A percentile compares a stretch with the other conserved stretches of the same genome.
phyloP scores from a whole-genome alignment of 1,284 basidiomycete species.

The Volvariella surrecta region DNA sequence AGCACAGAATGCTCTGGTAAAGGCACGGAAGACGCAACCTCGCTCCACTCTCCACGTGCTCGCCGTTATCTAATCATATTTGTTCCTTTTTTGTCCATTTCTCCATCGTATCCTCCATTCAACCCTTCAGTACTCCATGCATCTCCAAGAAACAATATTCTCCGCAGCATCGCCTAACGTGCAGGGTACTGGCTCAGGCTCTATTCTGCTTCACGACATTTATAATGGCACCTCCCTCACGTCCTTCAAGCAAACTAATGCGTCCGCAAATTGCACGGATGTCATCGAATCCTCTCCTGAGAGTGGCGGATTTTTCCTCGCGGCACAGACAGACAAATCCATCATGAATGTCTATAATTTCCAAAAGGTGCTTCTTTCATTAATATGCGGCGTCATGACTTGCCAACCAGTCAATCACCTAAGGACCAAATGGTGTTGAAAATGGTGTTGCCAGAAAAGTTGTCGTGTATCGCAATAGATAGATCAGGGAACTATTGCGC shows the following conservation, averaged over 20 bases:
- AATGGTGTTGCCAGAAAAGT: conserved; percentile 84
- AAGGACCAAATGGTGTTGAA: conserved; percentile 86
- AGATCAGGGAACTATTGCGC: conserved; percentile 71
- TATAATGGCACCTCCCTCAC: conserved; percentile 59
- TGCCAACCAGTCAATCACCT: conserved; percentile 7
- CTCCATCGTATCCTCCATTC: neutral
- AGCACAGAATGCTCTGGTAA: conserved; percentile 4
- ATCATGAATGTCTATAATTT: conserved; percentile 77
- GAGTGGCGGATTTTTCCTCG: conserved; percentile 69
- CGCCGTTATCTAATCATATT: neutral
- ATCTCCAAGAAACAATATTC: conserved; percentile 58
- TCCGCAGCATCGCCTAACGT: conserved; percentile 50
- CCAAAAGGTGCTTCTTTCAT: conserved; percentile 62
- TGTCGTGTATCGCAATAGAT: conserved; percentile 75
- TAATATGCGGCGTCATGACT: neutral
- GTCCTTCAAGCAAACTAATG: conserved; percentile 70
- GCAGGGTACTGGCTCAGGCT: conserved; percentile 41
- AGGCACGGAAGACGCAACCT: neutral
- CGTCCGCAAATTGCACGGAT: conserved; percentile 48
- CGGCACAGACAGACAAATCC: conserved; percentile 73
- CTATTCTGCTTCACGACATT: conserved; percentile 63
- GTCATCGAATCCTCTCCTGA: conserved; percentile 55
- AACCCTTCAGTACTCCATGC: conserved; percentile 34
- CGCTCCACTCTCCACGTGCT: neutral
- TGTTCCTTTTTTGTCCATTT: neutral